Base-by-base conservation (phyloP, 768 basidiomycete genomes). In the Lentinula detonsa region DNA sequence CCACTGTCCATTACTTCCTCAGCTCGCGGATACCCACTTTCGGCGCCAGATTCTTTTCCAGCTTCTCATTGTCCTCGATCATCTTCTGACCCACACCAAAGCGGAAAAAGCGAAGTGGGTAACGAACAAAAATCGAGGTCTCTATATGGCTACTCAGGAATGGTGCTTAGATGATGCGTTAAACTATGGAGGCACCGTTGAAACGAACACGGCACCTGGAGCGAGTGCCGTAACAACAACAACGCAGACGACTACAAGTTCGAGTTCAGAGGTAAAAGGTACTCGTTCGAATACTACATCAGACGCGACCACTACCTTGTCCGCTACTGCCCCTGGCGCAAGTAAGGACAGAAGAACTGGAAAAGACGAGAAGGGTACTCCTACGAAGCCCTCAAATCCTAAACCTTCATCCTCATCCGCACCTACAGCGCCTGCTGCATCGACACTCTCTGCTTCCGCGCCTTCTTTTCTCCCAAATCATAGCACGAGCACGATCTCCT, bases 21-120 rank as follows among this genome's bases (percentile, higher is more conserved):
- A 95, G 93, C 84, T 95, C 57, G 89, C 93, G 21, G 94, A 95
- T 68, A 90, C 90, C 0, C 85, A 90, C 66, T 97, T 97, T 78
- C 89, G 94, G n/a, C 86, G 93, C 15, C 95, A 96, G 73, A 86
- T 95, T 72, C 79, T 96, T 18, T 87, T 95, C 69, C 94, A 97
- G 18, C 84, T 59, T 16, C 67, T 91, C 18, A 88, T 91, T 45
- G 78, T 91, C n/a, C 78, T 93, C 45, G 80, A 85, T 54, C 88
- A 92, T 69, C 79, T 95, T 31, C 78, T 88, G 21, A 84, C 79
- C 2, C 91, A 91, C 69, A 92, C 91, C 0, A 87, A 88, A 64
- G 63, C 80, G 2, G 79, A 81, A 1, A 92, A 93, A 66, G 73
- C 77, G 0, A 67, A 75, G 34, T 90, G 88, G 84, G 72, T 78